phyloP scores from a whole-genome alignment of 108 stramenopile species.

The Mediolabrus comicus region DNA sequence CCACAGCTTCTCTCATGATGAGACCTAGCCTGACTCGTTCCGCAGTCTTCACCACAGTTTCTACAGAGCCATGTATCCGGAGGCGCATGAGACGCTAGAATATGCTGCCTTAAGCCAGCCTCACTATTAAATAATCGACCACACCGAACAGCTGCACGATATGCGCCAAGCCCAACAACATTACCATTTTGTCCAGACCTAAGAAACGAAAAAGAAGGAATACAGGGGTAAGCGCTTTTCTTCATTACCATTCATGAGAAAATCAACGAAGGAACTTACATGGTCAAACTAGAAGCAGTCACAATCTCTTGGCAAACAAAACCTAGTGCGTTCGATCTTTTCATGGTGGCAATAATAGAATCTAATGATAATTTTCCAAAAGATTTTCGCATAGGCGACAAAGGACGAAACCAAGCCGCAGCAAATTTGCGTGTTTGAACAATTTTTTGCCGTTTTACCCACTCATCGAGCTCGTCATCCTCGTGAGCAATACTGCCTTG shows the following conservation, averaged over 20 bases:
- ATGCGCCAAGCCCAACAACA: conserved; percentile 68
- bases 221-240: neutral
- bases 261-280: neutral
- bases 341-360: conserved; percentile 60
- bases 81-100: conserved; percentile 74
- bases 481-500: conserved; percentile 31
- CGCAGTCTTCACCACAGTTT: conserved; percentile 77
- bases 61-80: conserved; percentile 88
- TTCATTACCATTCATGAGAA: neutral
- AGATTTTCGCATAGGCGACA: conserved; percentile 72
- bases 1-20: conserved; percentile 85
- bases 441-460: conserved; percentile 55
- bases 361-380: conserved; percentile 54
- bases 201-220: neutral
- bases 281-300: conserved; percentile 72
- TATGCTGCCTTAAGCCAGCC: conserved; percentile 78
- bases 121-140: conserved; percentile 80
- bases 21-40: conserved; percentile 75
- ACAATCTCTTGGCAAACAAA: conserved; percentile 80
- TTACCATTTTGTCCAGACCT: conserved; percentile 66
- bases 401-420: conserved; percentile 62
- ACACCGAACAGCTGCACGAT: conserved; percentile 68
- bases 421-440: conserved; percentile 58
- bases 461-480: conserved; percentile 44
- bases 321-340: conserved; percentile 49